Percentiles rank a stretch among this genome's conserved stretches.
These are phyloP conservation scores for Colletotrichum trifolii DNA, from an alignment of 2,329 filamentous ascomycete genomes.

Conservation along the genomic window DNA sequence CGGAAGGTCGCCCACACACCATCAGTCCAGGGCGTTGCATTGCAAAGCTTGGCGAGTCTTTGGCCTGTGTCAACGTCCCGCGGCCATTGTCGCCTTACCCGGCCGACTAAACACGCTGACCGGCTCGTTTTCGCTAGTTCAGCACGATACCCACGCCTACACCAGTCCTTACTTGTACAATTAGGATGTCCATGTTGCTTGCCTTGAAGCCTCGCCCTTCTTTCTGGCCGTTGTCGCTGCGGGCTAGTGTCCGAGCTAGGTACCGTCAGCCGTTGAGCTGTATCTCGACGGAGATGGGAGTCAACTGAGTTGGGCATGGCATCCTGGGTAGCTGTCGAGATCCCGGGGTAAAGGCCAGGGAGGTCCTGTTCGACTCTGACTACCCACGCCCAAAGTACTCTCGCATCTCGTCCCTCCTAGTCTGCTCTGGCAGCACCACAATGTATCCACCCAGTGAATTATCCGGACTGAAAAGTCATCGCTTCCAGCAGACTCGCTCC, in stretches of 20 bases:
- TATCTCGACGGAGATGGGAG: constrained; percentile 12
- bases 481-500: constrained; percentile 9
- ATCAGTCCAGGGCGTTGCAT: constrained; percentile 11
- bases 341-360: constrained; percentile 31
- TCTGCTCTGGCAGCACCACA: constrained; percentile 17
- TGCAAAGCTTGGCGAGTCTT: constrained; percentile 28
- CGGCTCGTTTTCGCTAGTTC: no score
- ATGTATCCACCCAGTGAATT: constrained; percentile 27
- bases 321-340: constrained; percentile 22
- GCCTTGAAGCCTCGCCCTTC: neutral
- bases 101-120: no score
- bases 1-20: constrained; percentile 9
- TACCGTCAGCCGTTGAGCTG: constrained; percentile 15
- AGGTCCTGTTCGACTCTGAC: constrained; percentile 9
- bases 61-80: constrained; percentile 11
- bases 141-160: no score
- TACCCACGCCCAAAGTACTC: constrained; percentile 31
- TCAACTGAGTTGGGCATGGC: constrained; percentile 26
- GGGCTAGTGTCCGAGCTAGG: constrained; percentile 6
- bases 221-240: neutral
- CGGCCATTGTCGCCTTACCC: neutral
- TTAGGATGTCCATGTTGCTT: neutral
- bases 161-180: no score
- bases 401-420: constrained; percentile 19
- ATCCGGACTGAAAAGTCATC: constrained; percentile 18